Percentiles rank a stretch among this genome's conserved stretches.
Conservation (phyloP, 495 filamentous ascomycete genomes). For the Chlorociboria aeruginascens region DNA sequence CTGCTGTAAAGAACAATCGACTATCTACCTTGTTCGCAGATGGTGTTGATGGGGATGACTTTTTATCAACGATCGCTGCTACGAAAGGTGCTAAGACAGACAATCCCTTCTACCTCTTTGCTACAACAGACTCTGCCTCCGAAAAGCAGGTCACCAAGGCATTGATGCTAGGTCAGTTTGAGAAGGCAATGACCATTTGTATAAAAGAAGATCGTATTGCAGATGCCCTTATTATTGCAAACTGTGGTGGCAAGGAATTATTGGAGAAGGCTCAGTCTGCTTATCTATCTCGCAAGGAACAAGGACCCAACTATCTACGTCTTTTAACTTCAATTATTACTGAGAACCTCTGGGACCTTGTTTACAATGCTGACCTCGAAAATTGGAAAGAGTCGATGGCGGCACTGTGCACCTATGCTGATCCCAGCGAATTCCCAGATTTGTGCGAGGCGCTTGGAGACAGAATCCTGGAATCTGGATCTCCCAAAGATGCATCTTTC, state of each 20-base stretch:
- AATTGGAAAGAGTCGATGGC: conserved; percentile 98
- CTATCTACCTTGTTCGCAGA: conserved; percentile 72
- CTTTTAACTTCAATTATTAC: conserved; percentile 84
- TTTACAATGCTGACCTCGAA: conserved; percentile 82
- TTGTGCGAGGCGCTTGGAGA: conserved; percentile 96
- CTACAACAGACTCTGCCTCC: conserved; percentile 49
- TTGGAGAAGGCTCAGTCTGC: conserved; percentile 88
- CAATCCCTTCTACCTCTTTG: conserved; percentile 63
- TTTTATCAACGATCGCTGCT: conserved; percentile 62
- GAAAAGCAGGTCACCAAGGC: conserved; percentile 82
- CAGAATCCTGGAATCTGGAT: conserved; percentile 64
- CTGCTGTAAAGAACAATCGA: conserved; percentile 28
- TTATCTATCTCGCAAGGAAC: conserved; percentile 74
- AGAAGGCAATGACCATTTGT: conserved; percentile 78
- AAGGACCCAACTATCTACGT: conserved; percentile 82
- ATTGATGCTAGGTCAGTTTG: conserved; percentile 80
- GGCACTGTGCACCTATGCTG: conserved; percentile 86
- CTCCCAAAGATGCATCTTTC: conserved; percentile 82
- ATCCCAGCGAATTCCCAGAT: conserved; percentile 82
- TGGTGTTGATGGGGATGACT: conserved; percentile 58
- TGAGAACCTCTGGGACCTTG: conserved; percentile 97
- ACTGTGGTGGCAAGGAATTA: conserved; percentile 87
- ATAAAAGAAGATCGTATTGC: conserved; percentile 80
- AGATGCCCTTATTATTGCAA: conserved; percentile 96
- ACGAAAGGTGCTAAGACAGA: conserved; percentile 72